A percentile compares a stretch with the other conserved stretches of the same genome.
phyloP scores from a whole-genome alignment of 495 filamentous ascomycete species.

The Penicillium maclennaniae region DNA sequence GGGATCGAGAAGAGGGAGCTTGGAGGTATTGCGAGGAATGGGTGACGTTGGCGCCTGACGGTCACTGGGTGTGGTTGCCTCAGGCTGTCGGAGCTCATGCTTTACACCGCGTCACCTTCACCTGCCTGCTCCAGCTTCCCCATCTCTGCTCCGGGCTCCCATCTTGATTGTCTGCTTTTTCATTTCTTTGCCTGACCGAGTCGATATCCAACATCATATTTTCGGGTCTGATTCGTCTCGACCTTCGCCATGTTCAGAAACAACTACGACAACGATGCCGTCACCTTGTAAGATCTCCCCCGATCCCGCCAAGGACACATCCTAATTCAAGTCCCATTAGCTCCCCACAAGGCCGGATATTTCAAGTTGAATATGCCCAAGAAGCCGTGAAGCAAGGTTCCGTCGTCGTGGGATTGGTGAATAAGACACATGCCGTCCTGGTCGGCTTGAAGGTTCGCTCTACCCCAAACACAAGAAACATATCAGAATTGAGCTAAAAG shows the following conservation, averaged over 20 bases:
- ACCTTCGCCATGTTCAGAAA: slow-evolving; percentile 85
- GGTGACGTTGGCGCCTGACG: slow-evolving; percentile 40
- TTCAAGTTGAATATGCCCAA: slow-evolving; percentile 98
- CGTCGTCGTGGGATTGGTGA: slow-evolving; percentile 91
- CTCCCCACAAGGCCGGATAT: slow-evolving; percentile 98
- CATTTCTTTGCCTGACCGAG: slow-evolving; percentile 6
- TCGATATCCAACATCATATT: not conserved
- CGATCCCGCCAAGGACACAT: slow-evolving; percentile 25
- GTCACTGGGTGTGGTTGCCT: slow-evolving; percentile 32
- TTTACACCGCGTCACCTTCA: slow-evolving; percentile 33
- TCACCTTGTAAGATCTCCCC: slow-evolving; percentile 79
- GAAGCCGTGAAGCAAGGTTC: slow-evolving; percentile 99
- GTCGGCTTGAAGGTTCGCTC: slow-evolving; percentile 86
- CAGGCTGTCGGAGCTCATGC: slow-evolving; percentile 37
- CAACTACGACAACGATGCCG: slow-evolving; percentile 99
- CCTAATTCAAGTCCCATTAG: slow-evolving; percentile 42
- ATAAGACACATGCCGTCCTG: slow-evolving; percentile 95
- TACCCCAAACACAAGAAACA: not conserved
- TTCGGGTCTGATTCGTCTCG: slow-evolving; percentile 5
- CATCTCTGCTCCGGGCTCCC: slow-evolving; percentile 18
- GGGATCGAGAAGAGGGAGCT: slow-evolving; percentile 12
- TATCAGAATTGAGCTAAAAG: slow-evolving; percentile 1
- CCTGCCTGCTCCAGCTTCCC: slow-evolving; percentile 30
- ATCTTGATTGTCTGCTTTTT: slow-evolving; percentile 19
- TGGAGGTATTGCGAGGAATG: slow-evolving; percentile 15